Conservation (phyloP, 192 early-diverging fungal species). For the Chytriomyces hyalinus region DNA sequence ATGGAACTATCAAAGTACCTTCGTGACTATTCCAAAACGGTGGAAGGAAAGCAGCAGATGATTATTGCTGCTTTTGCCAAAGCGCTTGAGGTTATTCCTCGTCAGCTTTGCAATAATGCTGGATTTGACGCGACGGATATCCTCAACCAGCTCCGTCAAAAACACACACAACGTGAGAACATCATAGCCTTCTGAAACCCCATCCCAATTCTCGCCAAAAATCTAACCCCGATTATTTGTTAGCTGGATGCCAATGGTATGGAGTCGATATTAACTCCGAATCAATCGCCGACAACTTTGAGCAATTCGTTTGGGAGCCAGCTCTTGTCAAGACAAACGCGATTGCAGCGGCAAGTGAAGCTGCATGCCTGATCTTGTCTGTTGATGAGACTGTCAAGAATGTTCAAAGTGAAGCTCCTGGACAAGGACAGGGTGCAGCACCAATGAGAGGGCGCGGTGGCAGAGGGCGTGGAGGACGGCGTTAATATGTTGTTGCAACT, state of each 20-base stretch:
- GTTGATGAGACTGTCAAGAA: conserved; percentile 98
- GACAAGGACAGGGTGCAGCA: conserved; percentile 17
- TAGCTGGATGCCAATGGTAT: conserved; percentile 74
- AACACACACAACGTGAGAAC: conserved; percentile 75
- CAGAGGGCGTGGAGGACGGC: conserved; percentile 43
- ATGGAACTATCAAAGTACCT: conserved; percentile 97
- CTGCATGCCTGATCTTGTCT: conserved; percentile 92
- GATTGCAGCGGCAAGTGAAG: conserved; percentile 91
- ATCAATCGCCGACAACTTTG: conserved; percentile 87
- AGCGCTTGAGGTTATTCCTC: conserved; percentile 95
- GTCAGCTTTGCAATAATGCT: conserved; percentile 97
- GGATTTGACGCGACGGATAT: conserved; percentile 99
- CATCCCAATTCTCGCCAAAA: too few species aligned
- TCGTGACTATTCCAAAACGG: conserved; percentile 86
- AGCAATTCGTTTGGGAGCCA: conserved; percentile 97
- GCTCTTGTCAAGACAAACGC: conserved; percentile 97
- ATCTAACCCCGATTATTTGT: not conserved
- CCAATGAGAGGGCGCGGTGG: conserved; percentile 44
- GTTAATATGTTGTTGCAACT: too few species aligned
- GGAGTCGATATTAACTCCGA: conserved; percentile 93
- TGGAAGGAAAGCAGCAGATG: conserved; percentile 99
- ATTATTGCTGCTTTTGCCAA: conserved; percentile 93
- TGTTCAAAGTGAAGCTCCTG: conserved; percentile 79
- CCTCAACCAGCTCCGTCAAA: conserved; percentile 93
- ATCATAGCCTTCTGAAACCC: too few species aligned